Percentiles rank a stretch among this genome's conserved stretches.
Evolutionary conservation across 177 flowering plant genomes (phyloP).

Genomic region (Vitis hybrid): DNA sequence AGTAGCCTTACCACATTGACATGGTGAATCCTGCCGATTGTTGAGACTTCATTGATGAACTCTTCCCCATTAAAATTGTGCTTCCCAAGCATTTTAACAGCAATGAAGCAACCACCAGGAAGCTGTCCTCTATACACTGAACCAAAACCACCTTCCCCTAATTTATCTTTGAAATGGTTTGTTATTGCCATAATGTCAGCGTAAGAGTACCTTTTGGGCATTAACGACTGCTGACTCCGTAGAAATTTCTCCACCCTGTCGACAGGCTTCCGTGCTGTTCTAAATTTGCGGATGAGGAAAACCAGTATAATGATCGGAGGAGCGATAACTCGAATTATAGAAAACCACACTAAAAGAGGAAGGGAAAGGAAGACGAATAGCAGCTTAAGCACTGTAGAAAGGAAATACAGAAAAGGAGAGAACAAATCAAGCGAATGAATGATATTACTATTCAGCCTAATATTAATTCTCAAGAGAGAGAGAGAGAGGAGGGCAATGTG

Average conservation of each 20-base stretch:
- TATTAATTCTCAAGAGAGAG: background rate
- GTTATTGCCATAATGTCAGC: conserved; percentile 13
- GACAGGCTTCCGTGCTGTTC: background rate
- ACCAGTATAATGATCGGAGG: conserved; percentile 7
- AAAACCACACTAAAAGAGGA: background rate
- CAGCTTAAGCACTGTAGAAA: too few relatives aligned
- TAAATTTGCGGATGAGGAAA: conserved; percentile 12
- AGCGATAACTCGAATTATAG: conserved; percentile 3
- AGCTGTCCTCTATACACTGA: conserved; percentile 17
- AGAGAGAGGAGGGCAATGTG: too few relatives aligned
- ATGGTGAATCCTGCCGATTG: conserved; percentile 17
- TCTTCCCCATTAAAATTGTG: conserved; percentile 2
- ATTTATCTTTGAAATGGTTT: conserved; percentile 6
- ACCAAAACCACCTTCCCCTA: conserved; percentile 22
- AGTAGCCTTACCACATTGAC: conserved; percentile 13
- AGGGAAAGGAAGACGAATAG: background rate
- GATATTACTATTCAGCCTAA: background rate
- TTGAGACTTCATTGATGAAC: conserved; percentile 16
- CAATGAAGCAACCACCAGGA: conserved; percentile 11
- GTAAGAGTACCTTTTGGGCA: conserved; percentile 7
- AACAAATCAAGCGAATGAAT: too few relatives aligned
- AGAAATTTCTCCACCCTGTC: background rate
- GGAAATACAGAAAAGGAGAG: too few relatives aligned
- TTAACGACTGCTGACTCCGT: background rate
- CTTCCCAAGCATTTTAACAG: conserved; percentile 16